Evolutionary conservation across 495 filamentous ascomycete species (phyloP).

Genomic region (Tuber melanosporum): DNA sequence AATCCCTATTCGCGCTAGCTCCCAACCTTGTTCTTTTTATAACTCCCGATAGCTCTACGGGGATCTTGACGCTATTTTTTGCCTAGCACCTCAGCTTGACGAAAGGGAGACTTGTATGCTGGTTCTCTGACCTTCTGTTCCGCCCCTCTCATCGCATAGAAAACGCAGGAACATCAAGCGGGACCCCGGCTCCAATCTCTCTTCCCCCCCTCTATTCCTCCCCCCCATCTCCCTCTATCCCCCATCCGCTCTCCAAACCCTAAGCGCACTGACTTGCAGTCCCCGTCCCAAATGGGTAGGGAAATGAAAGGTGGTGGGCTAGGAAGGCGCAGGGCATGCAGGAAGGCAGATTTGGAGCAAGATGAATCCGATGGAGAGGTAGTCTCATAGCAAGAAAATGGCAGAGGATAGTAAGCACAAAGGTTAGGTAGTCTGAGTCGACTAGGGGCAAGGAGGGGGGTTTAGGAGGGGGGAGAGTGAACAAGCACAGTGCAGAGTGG

Average conservation of each 20-base stretch:
- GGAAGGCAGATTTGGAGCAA: conserved; percentile 39
- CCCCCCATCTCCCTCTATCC: background rate
- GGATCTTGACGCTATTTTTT: conserved; percentile 38
- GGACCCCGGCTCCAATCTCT: conserved; percentile 35
- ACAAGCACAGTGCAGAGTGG: background rate
- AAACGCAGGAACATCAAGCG: conserved; percentile 42
- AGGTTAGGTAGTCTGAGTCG: conserved; percentile 23
- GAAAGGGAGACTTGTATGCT: conserved; percentile 21
- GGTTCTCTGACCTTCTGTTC: conserved; percentile 16
- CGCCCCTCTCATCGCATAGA: conserved; percentile 29
- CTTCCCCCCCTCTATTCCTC: background rate
- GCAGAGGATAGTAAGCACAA: conserved; percentile 32
- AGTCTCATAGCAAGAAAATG: conserved; percentile 14
- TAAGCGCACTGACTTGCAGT: conserved; percentile 37
- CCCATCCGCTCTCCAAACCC: conserved; percentile 22
- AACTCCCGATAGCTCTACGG: conserved; percentile 35
- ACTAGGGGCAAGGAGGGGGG: conserved; percentile 26
- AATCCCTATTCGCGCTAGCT: conserved; percentile 29
- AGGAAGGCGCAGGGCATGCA: conserved; percentile 39
- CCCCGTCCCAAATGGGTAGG: conserved; percentile 30
- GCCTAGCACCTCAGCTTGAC: conserved; percentile 36
- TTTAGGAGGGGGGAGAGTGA: conserved; percentile 8
- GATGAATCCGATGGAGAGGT: conserved; percentile 33
- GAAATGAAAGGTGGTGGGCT: conserved; percentile 32
- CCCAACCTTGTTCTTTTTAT: conserved; percentile 35